Evolutionary conservation across 371 early-diverging fungal species (phyloP), one percentile per base, ranked within the genome.

Genomic region (Actinomortierella wolfii): DNA sequence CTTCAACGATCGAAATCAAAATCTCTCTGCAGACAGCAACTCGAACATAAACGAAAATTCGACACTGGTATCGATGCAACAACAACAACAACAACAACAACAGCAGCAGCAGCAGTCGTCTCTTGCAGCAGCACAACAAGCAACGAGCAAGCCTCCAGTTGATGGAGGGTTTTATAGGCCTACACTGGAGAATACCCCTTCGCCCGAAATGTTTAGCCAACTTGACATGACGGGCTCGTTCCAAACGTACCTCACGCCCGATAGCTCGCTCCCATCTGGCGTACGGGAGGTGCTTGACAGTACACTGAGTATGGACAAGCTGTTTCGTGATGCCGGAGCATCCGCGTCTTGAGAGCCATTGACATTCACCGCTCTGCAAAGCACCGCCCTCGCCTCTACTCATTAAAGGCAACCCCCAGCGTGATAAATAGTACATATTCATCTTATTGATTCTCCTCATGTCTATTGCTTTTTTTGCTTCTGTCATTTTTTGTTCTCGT

Each of bases 221-320:
- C 23, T 62, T 42, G 67, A 71, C 34, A 49, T 71, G 54, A 34
- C 61, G 18, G 59, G 59, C 4, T 29, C 73, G 2, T 61, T 49
- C 29, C 59, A 44, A 1, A 61, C 52, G 29, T 71, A 71, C 34
- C 49, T 71, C 4, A n/a, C 49, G 18, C 56, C 58, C 6, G 62
- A 62, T 14, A 62, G 56, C 28, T 50, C 29, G 13, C 56, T 71
- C 2, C 73, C 73, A 7, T 3, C 52, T 21, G 66, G 66, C 0
- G 49, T 71, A 6, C 66, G 63, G 0, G 58, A 71, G n/a, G 56
- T 54, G 0, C 7, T 71, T 1, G 62, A 51, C 8, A 66, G 66
- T 6, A 34, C 34, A 34, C 34, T 34, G 34, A 34, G 11, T 24
- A 63, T 59, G 11, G 51, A 58, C 49, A 66, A 45, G 46, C 18